Conservation (phyloP, 306 rosid genomes). For the Dryas octopetala region DNA sequence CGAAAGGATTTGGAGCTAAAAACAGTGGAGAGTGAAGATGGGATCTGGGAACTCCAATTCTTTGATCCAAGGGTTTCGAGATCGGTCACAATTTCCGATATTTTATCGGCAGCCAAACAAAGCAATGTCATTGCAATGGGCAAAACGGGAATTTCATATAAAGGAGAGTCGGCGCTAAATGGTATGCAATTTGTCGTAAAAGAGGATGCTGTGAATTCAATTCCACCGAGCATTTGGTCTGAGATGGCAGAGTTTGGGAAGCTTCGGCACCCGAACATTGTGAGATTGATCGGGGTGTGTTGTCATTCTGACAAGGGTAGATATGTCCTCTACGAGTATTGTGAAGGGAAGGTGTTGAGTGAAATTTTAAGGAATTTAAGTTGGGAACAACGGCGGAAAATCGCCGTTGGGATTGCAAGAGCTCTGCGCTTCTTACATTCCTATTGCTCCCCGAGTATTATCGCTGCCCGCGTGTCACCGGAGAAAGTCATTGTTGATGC, state of each 20-base stretch:
- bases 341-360: slow-evolving; percentile 42
- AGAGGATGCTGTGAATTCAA: slow-evolving; percentile 37
- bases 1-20: slow-evolving; percentile 29
- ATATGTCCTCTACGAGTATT: slow-evolving; percentile 51
- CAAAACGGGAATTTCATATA: slow-evolving; percentile 42
- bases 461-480: slow-evolving; percentile 51
- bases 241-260: slow-evolving; percentile 48
- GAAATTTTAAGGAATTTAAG: slow-evolving; percentile 43
- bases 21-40: slow-evolving; percentile 58
- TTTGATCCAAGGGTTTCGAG: slow-evolving; percentile 44
- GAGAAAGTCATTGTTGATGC: slow-evolving; percentile 47
- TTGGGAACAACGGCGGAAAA: slow-evolving; percentile 64
- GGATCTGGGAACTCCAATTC: slow-evolving; percentile 65
- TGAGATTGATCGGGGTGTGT: slow-evolving; percentile 55
- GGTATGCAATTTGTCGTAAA: slow-evolving; percentile 52
- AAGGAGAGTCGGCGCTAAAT: slow-evolving; percentile 41
- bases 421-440: slow-evolving; percentile 61
- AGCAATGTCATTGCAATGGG: slow-evolving; percentile 49
- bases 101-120: slow-evolving; percentile 41
- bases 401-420: slow-evolving; percentile 56
- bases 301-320: slow-evolving; percentile 59
- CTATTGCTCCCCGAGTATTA: slow-evolving; percentile 34
- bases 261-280: slow-evolving; percentile 52
- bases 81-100: slow-evolving; percentile 42
- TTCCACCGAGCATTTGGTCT: slow-evolving; percentile 48